phyloP scores from a whole-genome alignment of 176 grass and related monocot species.

The Oryza glaberrima region DNA sequence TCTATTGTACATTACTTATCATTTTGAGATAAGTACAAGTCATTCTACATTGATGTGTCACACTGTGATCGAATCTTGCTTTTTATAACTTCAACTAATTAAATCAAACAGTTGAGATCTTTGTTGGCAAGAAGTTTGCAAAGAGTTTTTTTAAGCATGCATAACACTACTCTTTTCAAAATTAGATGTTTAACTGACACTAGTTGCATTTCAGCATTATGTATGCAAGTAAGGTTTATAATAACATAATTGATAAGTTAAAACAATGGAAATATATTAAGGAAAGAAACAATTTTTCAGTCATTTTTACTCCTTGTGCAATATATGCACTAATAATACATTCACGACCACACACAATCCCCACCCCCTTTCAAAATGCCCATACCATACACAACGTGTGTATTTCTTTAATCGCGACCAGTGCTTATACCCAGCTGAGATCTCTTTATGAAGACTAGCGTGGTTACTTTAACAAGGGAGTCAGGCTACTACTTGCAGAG shows the following conservation, averaged over 20 bases:
- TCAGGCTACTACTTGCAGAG: slow-evolving; percentile 10
- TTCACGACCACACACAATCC: not conserved
- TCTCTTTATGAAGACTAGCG: not conserved
- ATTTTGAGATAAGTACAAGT: no score
- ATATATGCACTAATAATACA: not conserved
- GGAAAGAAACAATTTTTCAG: not conserved
- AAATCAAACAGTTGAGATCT: no score
- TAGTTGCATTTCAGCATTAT: not conserved
- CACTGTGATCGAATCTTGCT: no score
- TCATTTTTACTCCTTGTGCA: not conserved
- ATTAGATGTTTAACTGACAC: not conserved
- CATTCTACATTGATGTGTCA: no score
- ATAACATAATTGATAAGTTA: not conserved
- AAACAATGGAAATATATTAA: not conserved
- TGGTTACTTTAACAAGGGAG: slow-evolving; percentile 1
- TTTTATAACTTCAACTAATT: no score
- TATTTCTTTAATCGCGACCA: not conserved
- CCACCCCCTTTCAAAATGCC: not conserved
- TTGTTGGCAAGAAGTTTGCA: no score
- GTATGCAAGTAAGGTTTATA: not conserved
- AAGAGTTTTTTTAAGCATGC: no score
- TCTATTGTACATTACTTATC: no score
- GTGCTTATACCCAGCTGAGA: not conserved
- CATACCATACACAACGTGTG: not conserved
- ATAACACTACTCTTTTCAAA: not conserved